Evolutionary conservation across 1,284 basidiomycete genomes (phyloP), one percentile per base, ranked within the genome.

Genomic region (Stygiomarasmius scandens): DNA sequence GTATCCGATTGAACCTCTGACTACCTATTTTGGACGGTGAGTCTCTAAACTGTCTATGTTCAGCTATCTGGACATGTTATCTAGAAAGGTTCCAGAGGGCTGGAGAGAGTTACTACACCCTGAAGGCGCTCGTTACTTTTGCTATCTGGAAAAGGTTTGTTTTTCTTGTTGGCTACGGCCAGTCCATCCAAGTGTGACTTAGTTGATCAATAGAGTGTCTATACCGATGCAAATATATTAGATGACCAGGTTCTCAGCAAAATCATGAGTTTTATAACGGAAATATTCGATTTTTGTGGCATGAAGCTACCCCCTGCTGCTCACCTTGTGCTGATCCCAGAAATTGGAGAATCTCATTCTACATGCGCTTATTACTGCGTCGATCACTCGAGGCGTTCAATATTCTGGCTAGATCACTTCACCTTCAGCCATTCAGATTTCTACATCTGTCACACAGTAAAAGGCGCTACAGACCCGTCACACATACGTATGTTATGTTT

Each of bases 311-410:
- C n/a, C n/a, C n/a, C n/a, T n/a, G n/a, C n/a, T n/a, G n/a, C n/a
- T n/a, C n/a, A n/a, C n/a, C n/a, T n/a, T n/a, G n/a, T n/a, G n/a
- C n/a, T n/a, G n/a, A n/a, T n/a, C n/a, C n/a, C n/a, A n/a, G n/a
- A n/a, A n/a, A n/a, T n/a, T n/a, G n/a, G n/a, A n/a, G n/a, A n/a
- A n/a, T n/a, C n/a, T 0, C 60, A 62, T 9, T 51, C 66, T 5
- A 43, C 53, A n/a, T 75, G 74, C 22, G 58, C 64, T 2, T 82
- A 82, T 56, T 81, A 81, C 56, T 71, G 76, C 36, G 75, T 71
- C 3, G 71, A 79, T 56, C 76, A 79, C 54, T 53, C 57, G 11
- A 62, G 58, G 2, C 69, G 73, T 19, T 64, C 67, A 8, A 63
- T 81, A 10, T 79, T 80, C 50, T 82, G 74, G 68, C 49, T 80